A percentile compares a stretch with the other conserved stretches of the same genome.
These are phyloP conservation scores for Podila verticillata DNA, from an alignment of 192 early-diverging fungal genomes.

Conservation along the genomic window DNA sequence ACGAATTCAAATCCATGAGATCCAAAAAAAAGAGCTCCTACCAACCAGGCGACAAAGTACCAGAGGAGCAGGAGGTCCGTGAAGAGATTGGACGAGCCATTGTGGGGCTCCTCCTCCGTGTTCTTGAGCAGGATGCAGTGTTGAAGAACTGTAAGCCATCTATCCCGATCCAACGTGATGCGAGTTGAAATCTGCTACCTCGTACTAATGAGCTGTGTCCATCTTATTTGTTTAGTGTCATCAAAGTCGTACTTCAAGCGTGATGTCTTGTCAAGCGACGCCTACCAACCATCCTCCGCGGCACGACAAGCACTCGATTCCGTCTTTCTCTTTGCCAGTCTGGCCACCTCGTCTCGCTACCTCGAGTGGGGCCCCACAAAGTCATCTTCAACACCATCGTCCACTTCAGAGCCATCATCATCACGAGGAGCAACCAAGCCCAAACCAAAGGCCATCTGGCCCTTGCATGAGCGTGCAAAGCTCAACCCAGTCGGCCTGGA, in stretches of 20 bases:
- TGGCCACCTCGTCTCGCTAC: conserved; percentile 24
- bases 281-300: background rate
- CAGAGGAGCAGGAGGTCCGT: conserved; percentile 31
- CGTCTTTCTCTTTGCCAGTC: conserved; percentile 20
- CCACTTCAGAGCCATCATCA: background rate
- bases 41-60: background rate
- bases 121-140: conserved; percentile 36
- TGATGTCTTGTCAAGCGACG: conserved; percentile 13
- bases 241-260: conserved; percentile 22
- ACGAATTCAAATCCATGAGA: background rate
- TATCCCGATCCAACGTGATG: background rate
- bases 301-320: conserved; percentile 18
- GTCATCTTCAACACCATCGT: background rate
- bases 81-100: conserved; percentile 40
- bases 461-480: conserved; percentile 11
- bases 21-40: background rate
- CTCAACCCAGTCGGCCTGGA: conserved; percentile 24
- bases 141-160: conserved; percentile 23
- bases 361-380: conserved; percentile 1
- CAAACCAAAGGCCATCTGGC: conserved; percentile 14
- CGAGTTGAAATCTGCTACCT: background rate
- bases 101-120: conserved; percentile 21
- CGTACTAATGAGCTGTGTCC: background rate
- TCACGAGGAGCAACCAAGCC: background rate
- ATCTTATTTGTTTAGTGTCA: conserved; percentile 8